Conservation (phyloP, 2,329 filamentous ascomycete species). For the Ophiostoma montium region DNA sequence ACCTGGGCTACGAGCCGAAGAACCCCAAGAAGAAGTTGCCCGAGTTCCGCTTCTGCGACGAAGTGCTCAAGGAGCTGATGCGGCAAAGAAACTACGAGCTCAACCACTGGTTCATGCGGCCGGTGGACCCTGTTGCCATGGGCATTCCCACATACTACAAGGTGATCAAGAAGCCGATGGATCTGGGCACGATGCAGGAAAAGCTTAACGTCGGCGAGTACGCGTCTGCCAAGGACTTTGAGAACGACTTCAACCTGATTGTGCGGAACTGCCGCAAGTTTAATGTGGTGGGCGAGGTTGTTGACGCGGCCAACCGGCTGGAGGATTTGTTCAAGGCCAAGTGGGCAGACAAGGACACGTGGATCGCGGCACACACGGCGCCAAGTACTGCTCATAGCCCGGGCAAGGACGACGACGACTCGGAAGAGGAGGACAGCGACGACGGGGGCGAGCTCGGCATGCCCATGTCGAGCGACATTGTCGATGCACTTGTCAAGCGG, state of each 20-base stretch:
- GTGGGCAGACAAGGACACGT: constrained; percentile 67
- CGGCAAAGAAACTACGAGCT: constrained; percentile 54
- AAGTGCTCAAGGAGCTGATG: constrained; percentile 63
- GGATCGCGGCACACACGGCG: constrained; percentile 53
- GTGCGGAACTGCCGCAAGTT: constrained; percentile 86
- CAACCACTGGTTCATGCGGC: constrained; percentile 62
- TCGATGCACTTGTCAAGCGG: constrained; percentile 39
- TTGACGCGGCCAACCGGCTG: constrained; percentile 49
- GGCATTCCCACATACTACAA: constrained; percentile 90
- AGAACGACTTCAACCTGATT: constrained; percentile 68
- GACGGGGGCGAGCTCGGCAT: constrained; percentile 42
- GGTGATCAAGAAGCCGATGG: constrained; percentile 95
- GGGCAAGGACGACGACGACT: constrained; percentile 59
- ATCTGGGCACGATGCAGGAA: constrained; percentile 64
- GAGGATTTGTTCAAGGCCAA: constrained; percentile 62
- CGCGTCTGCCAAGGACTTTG: constrained; percentile 68
- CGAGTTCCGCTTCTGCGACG: constrained; percentile 81
- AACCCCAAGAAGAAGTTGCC: constrained; percentile 82
- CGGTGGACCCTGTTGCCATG: constrained; percentile 86
- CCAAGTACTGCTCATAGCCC: constrained; percentile 4
- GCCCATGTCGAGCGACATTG: constrained; percentile 26
- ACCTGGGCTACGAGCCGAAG: constrained; percentile 71
- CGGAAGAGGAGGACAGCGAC: constrained; percentile 48
- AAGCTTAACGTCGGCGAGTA: constrained; percentile 73
- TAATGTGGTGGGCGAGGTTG: constrained; percentile 36